Evolutionary conservation across 495 filamentous ascomycete species (phyloP), one percentile per base, ranked within the genome.

Genomic region (Aspergillus diversus): DNA sequence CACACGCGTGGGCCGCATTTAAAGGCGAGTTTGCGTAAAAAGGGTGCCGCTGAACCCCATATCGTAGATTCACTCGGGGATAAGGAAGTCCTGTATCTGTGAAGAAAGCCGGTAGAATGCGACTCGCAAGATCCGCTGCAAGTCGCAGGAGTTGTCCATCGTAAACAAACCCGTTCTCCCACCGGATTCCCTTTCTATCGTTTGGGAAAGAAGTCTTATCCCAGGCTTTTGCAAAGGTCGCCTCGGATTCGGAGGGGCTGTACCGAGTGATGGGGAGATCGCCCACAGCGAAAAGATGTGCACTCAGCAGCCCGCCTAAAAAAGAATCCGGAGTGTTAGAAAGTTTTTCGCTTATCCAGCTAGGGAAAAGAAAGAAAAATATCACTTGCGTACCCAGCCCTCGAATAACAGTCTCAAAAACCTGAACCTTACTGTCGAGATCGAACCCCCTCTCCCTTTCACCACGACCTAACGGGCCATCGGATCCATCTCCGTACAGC

Each of bases 331-430:
- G 7, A 16, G 16, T 51, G 39, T 66, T 62, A 66, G 59, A 49
- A 52, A 16, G 8, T 33, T 7, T 39, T 9, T 32, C 11, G 6
- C 2, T 2, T 46, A 13, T 51, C n/a, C 5, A 59, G 2, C 53
- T 8, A 32, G 33, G 15, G 4, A 50, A 63, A 17, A 34, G 5
- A 47, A 12, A 5, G 48, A 34, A 53, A 60, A 48, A 21, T 12
- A 34, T 57, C 27, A 33, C 33, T 13, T 56, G 46, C 70, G 47
- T 73, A 81, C 78, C 95, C 55, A 99, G 84, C 33, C 93, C 93
- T 64, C 95, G 83, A 71, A 99, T 99, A 9, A 97, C 93, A 3
- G 93, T 97, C 75, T 99, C 95, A 71, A 99, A 99, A 37, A 99
- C 92, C 76, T 99, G 92, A 8, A 99, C 95, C 75, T 97, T 97